Evolutionary conservation across 495 filamentous ascomycete species (phyloP).

Genomic region (Lasiosphaeris hirsuta): DNA sequence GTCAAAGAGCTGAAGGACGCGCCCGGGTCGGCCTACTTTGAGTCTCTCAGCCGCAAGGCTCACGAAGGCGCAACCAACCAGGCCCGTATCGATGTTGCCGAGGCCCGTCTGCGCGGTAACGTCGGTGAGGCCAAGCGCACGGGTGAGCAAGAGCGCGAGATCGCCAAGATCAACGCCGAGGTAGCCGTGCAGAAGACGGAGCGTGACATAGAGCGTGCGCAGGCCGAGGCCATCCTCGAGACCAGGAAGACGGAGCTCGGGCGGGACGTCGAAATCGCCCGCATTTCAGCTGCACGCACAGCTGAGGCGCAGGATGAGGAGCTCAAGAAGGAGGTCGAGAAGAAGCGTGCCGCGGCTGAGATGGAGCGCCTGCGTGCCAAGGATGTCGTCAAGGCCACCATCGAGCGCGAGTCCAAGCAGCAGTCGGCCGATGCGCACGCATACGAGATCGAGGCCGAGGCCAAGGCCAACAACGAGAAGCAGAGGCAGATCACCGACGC

Average conservation of each 20-base stretch:
- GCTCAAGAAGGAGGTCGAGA: constrained; percentile 68
- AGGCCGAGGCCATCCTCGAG: constrained; percentile 68
- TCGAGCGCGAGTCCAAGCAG: constrained; percentile 66
- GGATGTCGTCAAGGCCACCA: constrained; percentile 74
- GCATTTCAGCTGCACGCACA: constrained; percentile 65
- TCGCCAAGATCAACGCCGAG: constrained; percentile 76
- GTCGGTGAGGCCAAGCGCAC: constrained; percentile 76
- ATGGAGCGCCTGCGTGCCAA: constrained; percentile 70
- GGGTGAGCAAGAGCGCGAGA: constrained; percentile 73
- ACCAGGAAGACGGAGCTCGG: constrained; percentile 67
- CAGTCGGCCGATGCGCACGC: constrained; percentile 67
- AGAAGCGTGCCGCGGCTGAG: constrained; percentile 72
- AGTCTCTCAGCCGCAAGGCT: constrained; percentile 72
- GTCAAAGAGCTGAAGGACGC: constrained; percentile 82
- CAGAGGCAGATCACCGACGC: constrained; percentile 56
- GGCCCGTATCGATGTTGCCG: constrained; percentile 54
- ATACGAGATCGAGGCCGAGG: constrained; percentile 53
- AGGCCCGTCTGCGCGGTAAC: constrained; percentile 72
- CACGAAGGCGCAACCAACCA: constrained; percentile 82
- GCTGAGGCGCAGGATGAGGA: constrained; percentile 73
- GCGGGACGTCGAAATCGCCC: constrained; percentile 65
- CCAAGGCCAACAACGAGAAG: constrained; percentile 59
- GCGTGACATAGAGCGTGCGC: constrained; percentile 73
- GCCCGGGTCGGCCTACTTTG: constrained; percentile 72
- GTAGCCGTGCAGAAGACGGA: constrained; percentile 80